Conservation (phyloP, 2,329 filamentous ascomycete genomes). For the Plectosphaerella sp. region DNA sequence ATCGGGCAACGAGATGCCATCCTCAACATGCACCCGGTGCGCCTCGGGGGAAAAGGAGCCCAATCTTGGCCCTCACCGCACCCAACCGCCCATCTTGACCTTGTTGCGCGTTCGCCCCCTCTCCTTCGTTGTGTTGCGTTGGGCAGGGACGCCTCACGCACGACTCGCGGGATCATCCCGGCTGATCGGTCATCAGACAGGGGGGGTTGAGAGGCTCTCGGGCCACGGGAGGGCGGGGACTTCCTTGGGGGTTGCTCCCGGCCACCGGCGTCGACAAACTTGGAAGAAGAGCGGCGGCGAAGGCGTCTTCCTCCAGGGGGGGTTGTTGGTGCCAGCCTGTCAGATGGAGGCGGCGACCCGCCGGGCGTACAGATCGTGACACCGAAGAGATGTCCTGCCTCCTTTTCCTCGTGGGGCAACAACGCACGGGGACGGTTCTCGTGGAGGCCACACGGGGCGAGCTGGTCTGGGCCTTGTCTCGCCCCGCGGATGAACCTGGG, state of each 20-base stretch:
- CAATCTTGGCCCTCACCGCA: neutral
- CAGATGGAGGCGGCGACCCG: neutral
- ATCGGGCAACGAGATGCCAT: no score
- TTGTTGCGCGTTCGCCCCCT: neutral
- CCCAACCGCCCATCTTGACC: neutral
- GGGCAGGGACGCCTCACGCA: neutral
- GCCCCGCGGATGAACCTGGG: no score
- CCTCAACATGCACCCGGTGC: no score
- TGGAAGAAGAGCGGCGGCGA: neutral
- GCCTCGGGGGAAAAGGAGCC: neutral
- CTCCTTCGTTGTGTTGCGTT: neutral
- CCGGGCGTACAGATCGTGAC: neutral
- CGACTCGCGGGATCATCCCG: slow-evolving; percentile 1
- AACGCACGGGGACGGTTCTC: no score
- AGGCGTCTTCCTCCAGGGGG: neutral
- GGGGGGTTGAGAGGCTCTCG: neutral
- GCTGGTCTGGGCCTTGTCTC: no score
- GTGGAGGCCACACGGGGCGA: no score
- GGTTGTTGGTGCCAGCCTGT: neutral
- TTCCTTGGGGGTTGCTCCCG: neutral
- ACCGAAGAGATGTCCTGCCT: neutral
- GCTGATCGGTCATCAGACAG: neutral
- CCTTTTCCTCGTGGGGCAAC: no score
- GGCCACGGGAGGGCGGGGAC: neutral
- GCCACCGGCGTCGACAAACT: neutral